Evolutionary conservation across 495 filamentous ascomycete genomes (phyloP).

Genomic region (Neurospora discreta): DNA sequence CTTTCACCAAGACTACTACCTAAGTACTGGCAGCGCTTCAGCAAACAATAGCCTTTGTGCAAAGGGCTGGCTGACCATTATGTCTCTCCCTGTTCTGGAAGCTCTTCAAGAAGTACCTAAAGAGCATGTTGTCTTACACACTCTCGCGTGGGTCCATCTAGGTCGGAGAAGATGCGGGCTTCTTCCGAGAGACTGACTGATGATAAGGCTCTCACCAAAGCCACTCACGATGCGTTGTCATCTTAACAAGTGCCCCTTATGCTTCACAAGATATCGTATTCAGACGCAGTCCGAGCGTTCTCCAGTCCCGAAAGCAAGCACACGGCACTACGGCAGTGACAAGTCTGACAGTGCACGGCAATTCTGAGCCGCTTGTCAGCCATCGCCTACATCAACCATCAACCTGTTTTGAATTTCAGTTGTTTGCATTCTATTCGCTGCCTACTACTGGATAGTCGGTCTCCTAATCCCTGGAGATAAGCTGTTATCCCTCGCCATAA

Average conservation of each 20-base stretch:
- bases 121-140: not conserved
- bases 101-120: not conserved
- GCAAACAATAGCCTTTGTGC: not conserved
- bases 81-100: not conserved
- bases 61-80: not conserved
- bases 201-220: not conserved
- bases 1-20: too few species aligned
- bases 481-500: not conserved
- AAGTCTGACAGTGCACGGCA: not conserved
- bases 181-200: not conserved
- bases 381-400: not conserved
- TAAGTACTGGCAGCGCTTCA: not conserved
- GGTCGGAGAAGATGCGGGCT: not conserved
- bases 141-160: not conserved
- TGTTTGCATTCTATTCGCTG: not conserved
- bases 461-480: not conserved
- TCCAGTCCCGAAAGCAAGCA: not conserved
- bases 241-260: not conserved
- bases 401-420: not conserved
- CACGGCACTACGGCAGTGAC: not conserved
- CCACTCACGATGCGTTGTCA: not conserved
- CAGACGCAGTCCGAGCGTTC: not conserved
- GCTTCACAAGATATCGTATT: not conserved
- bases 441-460: not conserved
- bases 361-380: not conserved